Base-by-base conservation (phyloP, 129 eudicot genomes). In the Saussurea involucrata region DNA sequence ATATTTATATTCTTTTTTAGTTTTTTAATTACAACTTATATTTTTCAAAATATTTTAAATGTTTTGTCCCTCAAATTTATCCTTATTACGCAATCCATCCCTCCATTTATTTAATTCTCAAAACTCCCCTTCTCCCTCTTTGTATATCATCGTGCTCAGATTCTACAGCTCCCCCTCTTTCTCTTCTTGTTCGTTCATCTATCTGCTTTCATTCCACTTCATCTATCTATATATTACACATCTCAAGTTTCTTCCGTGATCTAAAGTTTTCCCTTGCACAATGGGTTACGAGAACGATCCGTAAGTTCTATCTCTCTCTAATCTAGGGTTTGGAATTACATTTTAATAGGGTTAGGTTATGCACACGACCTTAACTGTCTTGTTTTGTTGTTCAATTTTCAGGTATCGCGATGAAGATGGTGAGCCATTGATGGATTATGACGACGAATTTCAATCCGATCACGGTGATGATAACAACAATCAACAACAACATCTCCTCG, bases 341-440 rank as follows among this genome's bases (percentile, higher is more conserved):
- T 81, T 44, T 0, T 13, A 0, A 6, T 66, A 66, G 64, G 34
- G 70, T 73, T 49, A 73, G 60, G 73, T 72, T 73, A 44, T 4
- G 22, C 73, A 6, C 1, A 21, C 71, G 36, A 71, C 36, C 75
- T 36, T 24, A 46, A 40, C 11, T 37, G 37, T 18, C 29, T 29
- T 25, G 8, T 53, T 66, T 66, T 72, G 33, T 63, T 36, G 55
- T 73, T 22, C 18, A 71, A 11, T 44, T 6, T 78, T n/a, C 84
- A 93, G 97, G 78, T 87, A 87, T 40, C 87, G 89, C 1, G 95
- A 90, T 61, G 98, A 90, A 76, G 95, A 87, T 4, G 98, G 97
- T 5, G 98, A 90, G 86, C 92, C 96, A 1, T 84, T 86, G 87
- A 86, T 89, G 90, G 87, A 88, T 63, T 72, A 37, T 49, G 81